phyloP scores from a whole-genome alignment of 1,139 yeast species.

The Barnettozyma hawaiiensis region DNA sequence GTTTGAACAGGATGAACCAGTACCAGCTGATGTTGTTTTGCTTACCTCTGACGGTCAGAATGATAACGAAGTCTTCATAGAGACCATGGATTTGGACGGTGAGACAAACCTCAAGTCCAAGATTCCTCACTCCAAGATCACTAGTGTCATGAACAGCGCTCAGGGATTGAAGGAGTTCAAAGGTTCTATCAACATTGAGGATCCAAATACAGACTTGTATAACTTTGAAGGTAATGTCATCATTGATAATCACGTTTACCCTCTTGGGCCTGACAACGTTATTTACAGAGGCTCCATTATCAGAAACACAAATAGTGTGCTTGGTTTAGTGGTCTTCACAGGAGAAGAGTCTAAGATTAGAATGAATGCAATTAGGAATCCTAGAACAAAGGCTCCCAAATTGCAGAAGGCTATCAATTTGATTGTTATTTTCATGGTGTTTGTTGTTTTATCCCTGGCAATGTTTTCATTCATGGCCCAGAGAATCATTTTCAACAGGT shows the following conservation, averaged over 20 bases:
- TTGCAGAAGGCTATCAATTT: constrained; percentile 75
- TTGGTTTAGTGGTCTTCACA: constrained; percentile 83
- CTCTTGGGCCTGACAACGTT: constrained; percentile 76
- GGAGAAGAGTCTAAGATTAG: constrained; percentile 96
- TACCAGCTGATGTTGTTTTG: constrained; percentile 83
- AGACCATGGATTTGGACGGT: constrained; percentile 97
- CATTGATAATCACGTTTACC: constrained; percentile 33
- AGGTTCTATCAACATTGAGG: constrained; percentile 66
- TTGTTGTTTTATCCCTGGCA: constrained; percentile 67
- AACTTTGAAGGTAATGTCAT: constrained; percentile 78
- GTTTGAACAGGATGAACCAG: constrained; percentile 77
- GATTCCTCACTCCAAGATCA: constrained; percentile 58
- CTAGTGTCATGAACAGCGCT: constrained; percentile 44
- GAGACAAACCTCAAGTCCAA: constrained; percentile 85
- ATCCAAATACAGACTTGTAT: constrained; percentile 86
- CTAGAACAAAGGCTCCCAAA: constrained; percentile 90
- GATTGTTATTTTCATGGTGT: constrained; percentile 84
- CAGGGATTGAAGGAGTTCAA: constrained; percentile 45
- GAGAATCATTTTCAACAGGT: constrained; percentile 42
- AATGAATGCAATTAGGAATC: constrained; percentile 88
- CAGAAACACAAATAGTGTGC: constrained; percentile 67
- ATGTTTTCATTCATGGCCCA: constrained; percentile 82
- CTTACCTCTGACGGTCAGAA: constrained; percentile 61
- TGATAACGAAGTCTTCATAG: constrained; percentile 70
- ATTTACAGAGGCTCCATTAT: constrained; percentile 84